These are phyloP conservation scores for Mortierella sp. DNA, from an alignment of 371 early-diverging fungal genomes.

Conservation along the genomic window DNA sequence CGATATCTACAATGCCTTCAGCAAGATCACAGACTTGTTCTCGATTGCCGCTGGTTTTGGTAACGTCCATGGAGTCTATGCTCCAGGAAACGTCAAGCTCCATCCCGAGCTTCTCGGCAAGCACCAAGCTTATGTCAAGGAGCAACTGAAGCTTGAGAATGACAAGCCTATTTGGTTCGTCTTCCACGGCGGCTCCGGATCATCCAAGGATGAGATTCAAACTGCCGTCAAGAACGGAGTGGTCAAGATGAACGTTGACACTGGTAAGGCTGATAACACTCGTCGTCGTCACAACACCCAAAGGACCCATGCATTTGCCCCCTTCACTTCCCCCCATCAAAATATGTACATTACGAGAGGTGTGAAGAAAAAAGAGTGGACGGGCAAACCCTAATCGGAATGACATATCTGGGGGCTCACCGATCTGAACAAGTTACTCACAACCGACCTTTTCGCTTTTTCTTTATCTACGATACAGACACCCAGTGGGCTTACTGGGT, in stretches of 20 bases:
- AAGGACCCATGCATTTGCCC: not conserved
- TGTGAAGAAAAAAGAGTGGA: not conserved
- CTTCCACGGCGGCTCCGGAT: conserved; percentile 96
- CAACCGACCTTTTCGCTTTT: not conserved
- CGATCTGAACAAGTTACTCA: too few species aligned
- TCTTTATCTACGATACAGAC: conserved; percentile 15
- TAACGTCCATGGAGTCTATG: conserved; percentile 94
- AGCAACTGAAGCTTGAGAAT: conserved; percentile 64
- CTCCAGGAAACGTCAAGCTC: conserved; percentile 91
- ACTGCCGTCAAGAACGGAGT: conserved; percentile 86
- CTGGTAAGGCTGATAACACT: conserved; percentile 57
- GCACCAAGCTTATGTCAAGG: conserved; percentile 84
- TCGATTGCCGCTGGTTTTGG: conserved; percentile 94
- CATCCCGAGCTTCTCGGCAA: conserved; percentile 88
- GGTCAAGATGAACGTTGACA: conserved; percentile 96
- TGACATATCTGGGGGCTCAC: not conserved
- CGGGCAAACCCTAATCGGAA: conserved; percentile 1
- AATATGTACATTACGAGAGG: too few species aligned
- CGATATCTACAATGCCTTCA: conserved; percentile 87
- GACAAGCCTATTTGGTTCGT: conserved; percentile 90
- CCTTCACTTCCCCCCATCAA: conserved; percentile 1
- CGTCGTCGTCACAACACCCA: too few species aligned
- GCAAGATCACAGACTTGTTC: conserved; percentile 80
- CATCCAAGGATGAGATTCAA: conserved; percentile 81
- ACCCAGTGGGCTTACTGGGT: conserved; percentile 62